Base-by-base conservation (phyloP, 345 rosid genomes). In the Hibiscus trionum region DNA sequence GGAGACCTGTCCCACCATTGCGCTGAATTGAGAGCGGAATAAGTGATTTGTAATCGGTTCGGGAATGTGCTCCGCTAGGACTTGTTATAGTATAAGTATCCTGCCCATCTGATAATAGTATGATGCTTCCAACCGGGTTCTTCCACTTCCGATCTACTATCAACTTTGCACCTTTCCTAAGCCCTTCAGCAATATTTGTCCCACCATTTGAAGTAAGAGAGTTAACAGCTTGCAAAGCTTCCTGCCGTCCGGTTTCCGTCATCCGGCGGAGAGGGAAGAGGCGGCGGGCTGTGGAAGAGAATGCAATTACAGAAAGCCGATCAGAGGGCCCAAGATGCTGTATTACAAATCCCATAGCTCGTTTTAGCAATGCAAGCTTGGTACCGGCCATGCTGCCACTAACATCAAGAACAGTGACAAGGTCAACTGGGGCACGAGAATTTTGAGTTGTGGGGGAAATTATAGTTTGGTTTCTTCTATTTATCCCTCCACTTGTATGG, bases 361-460 rank as follows among this genome's bases (percentile, higher is more conserved):
- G 86, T 84, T 96, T 96, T 75, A 96, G 81, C 86, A 96, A 80
- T 5, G 97, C 98, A 53, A 96, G 84, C 78, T 93, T 96, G 63
- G 96, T 89, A 52, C 99, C 99, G 0, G 93, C 89, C 98, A 96
- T 96, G 88, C 99, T 96, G 70, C 99, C 99, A 49, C 99, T 96
- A 49, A 91, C 91, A 78, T 96, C 99, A 78, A 96, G 98, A 68
- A 96, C 97, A 1, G 99, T 93, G 56, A 96, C 90, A 63, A 96
- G 85, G 80, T 96, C 99, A 27, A 96, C 84, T 12, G 97, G 86
- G 70, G 93, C 93, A 35, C 97, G 94, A 7, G 92, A 84, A 73
- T 76, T 76, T 59, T 77, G 81, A 73, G 81, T 52, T 29, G 42
- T 29, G 21, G 70, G 17, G 3, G 61, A 70, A 11, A 68, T 33